Conservation (phyloP, 495 filamentous ascomycete genomes). For the Alectoria sarmentosa region DNA sequence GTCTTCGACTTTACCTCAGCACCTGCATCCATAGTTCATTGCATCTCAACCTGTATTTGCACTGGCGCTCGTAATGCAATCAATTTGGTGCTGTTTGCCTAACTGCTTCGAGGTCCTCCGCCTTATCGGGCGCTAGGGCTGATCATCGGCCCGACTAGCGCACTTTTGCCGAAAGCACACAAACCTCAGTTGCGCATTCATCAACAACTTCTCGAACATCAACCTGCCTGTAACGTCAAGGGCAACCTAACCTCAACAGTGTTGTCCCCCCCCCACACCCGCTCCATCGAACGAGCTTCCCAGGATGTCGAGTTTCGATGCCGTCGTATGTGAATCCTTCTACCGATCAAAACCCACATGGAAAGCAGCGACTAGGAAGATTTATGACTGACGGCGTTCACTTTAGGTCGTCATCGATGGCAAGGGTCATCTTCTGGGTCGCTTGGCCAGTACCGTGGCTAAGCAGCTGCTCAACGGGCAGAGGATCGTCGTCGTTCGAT, state of each 20-base stretch:
- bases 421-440: conserved; percentile 99
- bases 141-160: conserved; percentile 17
- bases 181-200: conserved; percentile 22
- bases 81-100: too few species aligned
- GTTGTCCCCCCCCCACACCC: conserved; percentile 32
- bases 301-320: conserved; percentile 98
- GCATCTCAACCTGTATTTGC: background rate
- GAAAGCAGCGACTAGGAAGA: background rate
- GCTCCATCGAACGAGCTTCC: conserved; percentile 40
- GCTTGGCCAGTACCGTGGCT: conserved; percentile 95
- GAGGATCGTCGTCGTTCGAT: conserved; percentile 98
- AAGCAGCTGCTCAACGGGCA: conserved; percentile 99
- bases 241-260: conserved; percentile 34
- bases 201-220: conserved; percentile 40
- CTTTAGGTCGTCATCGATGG: conserved; percentile 92
- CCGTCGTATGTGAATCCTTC: conserved; percentile 66
- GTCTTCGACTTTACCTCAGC: background rate
- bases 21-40: background rate
- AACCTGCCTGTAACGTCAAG: conserved; percentile 42
- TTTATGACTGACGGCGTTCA: conserved; percentile 20
- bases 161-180: conserved; percentile 20
- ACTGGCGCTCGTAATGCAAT: background rate
- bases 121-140: background rate
- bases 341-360: conserved; percentile 32
- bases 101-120: too few species aligned